phyloP scores from a whole-genome alignment of 2,329 filamentous ascomycete genomes.

The Cytospora leucostoma region DNA sequence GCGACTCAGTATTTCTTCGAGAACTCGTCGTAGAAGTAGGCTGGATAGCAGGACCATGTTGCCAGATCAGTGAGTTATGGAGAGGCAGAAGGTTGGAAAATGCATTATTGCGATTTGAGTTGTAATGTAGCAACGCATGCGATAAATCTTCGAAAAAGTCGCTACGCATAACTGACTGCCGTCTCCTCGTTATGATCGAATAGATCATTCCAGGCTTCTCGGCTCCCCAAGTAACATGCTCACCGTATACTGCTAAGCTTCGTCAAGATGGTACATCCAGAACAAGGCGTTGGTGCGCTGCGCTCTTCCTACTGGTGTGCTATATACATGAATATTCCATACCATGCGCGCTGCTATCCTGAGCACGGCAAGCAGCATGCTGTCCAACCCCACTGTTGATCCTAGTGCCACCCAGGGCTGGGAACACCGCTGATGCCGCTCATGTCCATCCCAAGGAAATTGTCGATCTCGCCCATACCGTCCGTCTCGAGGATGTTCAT shows the following conservation, averaged over 20 bases:
- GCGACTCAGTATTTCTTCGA: too few species aligned
- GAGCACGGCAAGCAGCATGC: background rate
- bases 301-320: background rate
- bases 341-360: background rate
- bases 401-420: conserved; percentile 28
- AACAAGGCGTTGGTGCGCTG: background rate
- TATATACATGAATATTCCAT: background rate
- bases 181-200: background rate
- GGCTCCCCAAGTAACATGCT: background rate
- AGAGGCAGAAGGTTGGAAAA: too few species aligned
- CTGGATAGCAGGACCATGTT: too few species aligned
- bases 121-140: too few species aligned
- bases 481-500: conserved; percentile 78
- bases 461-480: conserved; percentile 63
- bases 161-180: background rate
- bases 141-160: too few species aligned
- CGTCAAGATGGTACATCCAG: background rate
- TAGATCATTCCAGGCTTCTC: background rate
- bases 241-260: background rate
- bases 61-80: too few species aligned
- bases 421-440: conserved; percentile 30
- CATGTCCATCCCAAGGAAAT: conserved; percentile 53
- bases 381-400: background rate
- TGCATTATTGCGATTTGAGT: too few species aligned
- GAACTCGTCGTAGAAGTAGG: too few species aligned